Percentiles rank a stretch among this genome's conserved stretches.
Evolutionary conservation across 202 grass and related monocot species (phyloP).

Genomic region (Eragrostis tef): DNA sequence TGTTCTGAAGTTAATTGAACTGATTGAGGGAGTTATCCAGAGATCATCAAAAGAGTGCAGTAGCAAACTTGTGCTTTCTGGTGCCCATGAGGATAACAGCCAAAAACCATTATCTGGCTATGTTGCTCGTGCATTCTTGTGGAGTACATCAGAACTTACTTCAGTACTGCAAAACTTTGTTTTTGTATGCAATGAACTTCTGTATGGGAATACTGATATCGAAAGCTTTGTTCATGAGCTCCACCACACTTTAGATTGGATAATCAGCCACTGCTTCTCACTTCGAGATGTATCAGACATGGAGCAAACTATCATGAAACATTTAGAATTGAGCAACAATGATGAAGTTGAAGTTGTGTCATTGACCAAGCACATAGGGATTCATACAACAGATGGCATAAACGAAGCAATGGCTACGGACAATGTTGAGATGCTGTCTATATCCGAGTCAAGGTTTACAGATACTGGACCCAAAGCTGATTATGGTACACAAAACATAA

Average conservation of each 20-base stretch:
- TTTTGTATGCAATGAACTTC: slow-evolving; percentile 65
- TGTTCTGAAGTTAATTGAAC: slow-evolving; percentile 70
- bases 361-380: slow-evolving; percentile 34
- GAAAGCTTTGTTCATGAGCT: slow-evolving; percentile 72
- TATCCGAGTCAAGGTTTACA: slow-evolving; percentile 32
- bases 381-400: slow-evolving; percentile 48
- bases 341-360: slow-evolving; percentile 56
- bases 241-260: slow-evolving; percentile 71
- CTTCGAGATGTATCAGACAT: slow-evolving; percentile 97
- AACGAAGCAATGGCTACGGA: slow-evolving; percentile 45
- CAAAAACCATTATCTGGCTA: slow-evolving; percentile 52
- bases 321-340: slow-evolving; percentile 56
- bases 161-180: slow-evolving; percentile 68
- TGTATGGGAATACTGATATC: slow-evolving; percentile 63
- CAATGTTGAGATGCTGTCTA: slow-evolving; percentile 28
- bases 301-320: slow-evolving; percentile 73
- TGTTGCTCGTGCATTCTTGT: slow-evolving; percentile 81
- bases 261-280: slow-evolving; percentile 85
- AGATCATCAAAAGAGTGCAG: slow-evolving; percentile 60
- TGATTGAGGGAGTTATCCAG: slow-evolving; percentile 76
- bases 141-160: slow-evolving; percentile 78
- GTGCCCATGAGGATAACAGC: slow-evolving; percentile 10
- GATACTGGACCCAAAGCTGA: slow-evolving; percentile 45
- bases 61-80: slow-evolving; percentile 42
- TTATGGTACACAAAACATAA: slow-evolving; percentile 12